A percentile compares a stretch with the other conserved stretches of the same genome.
phyloP scores from a whole-genome alignment of 495 filamentous ascomycete genomes.

The Pyronema omphalodes region DNA sequence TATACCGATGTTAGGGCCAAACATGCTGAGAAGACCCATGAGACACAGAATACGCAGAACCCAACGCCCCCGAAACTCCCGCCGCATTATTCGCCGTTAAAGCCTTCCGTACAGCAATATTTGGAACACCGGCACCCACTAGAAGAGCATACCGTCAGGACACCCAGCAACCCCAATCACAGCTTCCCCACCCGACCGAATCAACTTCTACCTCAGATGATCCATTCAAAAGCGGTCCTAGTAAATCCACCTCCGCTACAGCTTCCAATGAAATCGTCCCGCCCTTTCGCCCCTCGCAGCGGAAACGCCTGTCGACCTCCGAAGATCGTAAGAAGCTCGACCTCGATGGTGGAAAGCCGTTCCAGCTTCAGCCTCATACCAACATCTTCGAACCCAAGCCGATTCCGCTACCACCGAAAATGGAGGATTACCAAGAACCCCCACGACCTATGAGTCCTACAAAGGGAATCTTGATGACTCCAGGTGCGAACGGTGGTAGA shows the following conservation, averaged over 20 bases:
- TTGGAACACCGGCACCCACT: constrained; percentile 52
- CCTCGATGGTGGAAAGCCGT: constrained; percentile 11
- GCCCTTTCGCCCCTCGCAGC: too few relatives aligned
- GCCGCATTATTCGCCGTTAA: constrained; percentile 86
- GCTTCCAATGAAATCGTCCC: too few relatives aligned
- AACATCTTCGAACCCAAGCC: constrained; percentile 17
- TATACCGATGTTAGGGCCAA: neutral
- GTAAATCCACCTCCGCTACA: too few relatives aligned
- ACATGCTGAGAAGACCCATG: constrained; percentile 14
- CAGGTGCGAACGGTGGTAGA: constrained; percentile 58
- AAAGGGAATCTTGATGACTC: constrained; percentile 75
- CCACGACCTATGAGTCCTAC: constrained; percentile 38
- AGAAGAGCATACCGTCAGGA: constrained; percentile 18
- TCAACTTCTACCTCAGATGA: neutral
- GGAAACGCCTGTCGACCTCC: neutral
- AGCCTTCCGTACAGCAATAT: constrained; percentile 77
- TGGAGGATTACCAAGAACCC: constrained; percentile 9
- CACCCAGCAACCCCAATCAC: constrained; percentile 8
- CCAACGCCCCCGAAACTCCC: constrained; percentile 57
- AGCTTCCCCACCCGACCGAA: neutral
- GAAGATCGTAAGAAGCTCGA: constrained; percentile 19
- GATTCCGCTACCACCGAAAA: too few relatives aligned
- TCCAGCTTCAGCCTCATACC: constrained; percentile 11
- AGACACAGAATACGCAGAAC: constrained; percentile 23
- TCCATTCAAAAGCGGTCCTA: neutral